Evolutionary conservation across 352 stramenopile species (phyloP).

Genomic region (Phytopythium kandeliae): DNA sequence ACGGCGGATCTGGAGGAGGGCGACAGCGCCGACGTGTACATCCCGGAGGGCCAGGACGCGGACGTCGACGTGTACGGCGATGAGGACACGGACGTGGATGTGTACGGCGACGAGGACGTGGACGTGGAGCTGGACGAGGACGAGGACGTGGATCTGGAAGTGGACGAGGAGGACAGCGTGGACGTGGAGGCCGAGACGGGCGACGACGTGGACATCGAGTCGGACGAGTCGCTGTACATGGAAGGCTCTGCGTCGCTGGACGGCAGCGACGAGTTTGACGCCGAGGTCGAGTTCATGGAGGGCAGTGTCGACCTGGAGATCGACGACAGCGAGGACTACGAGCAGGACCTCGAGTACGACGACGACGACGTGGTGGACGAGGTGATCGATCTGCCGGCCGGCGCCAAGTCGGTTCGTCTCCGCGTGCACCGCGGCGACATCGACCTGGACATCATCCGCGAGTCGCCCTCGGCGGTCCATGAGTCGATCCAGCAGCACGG

Average conservation of each 20-base stretch:
- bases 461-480: slow-evolving; percentile 6
- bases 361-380: slow-evolving; percentile 32
- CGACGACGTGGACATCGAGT: slow-evolving; percentile 20
- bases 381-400: slow-evolving; percentile 38
- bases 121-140: slow-evolving; percentile 17
- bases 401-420: slow-evolving; percentile 38
- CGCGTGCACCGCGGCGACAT: slow-evolving; percentile 42
- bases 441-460: slow-evolving; percentile 50
- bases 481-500: slow-evolving; percentile 10
- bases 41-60: slow-evolving; percentile 12
- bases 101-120: slow-evolving; percentile 17
- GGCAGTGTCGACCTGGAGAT: slow-evolving; percentile 35
- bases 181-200: slow-evolving; percentile 20
- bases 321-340: slow-evolving; percentile 40
- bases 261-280: slow-evolving; percentile 21
- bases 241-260: slow-evolving; percentile 20
- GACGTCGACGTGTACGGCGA: slow-evolving; percentile 18
- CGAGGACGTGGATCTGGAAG: slow-evolving; percentile 19
- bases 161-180: slow-evolving; percentile 19
- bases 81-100: slow-evolving; percentile 13
- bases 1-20: slow-evolving; percentile 12
- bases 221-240: slow-evolving; percentile 16
- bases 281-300: slow-evolving; percentile 23
- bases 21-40: slow-evolving; percentile 16
- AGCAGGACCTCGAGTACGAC: slow-evolving; percentile 39